Percentiles rank a stretch among this genome's conserved stretches.
These are phyloP conservation scores for Phyllosticta citribraziliensis DNA, from an alignment of 2,329 filamentous ascomycete species.

Conservation along the genomic window DNA sequence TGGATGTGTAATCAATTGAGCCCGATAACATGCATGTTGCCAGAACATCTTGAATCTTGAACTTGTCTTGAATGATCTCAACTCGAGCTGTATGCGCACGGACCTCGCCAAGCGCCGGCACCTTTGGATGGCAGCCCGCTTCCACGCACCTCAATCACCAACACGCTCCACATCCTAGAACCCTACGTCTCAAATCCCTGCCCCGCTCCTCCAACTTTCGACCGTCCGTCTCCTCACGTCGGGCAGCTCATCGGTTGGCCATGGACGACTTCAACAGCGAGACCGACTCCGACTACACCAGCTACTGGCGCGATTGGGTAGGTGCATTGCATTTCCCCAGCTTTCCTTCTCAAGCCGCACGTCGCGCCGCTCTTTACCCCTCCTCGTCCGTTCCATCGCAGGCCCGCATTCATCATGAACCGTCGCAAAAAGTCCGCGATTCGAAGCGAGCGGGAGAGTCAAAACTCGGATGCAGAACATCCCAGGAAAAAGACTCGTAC, in stretches of 20 bases:
- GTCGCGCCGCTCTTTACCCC: background rate
- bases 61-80: background rate
- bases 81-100: background rate
- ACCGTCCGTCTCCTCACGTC: background rate
- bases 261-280: slow-evolving; percentile 99
- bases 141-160: background rate
- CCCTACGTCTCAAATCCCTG: background rate
- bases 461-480: too few species aligned
- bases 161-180: background rate
- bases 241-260: slow-evolving; percentile 5
- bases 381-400: background rate
- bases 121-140: background rate
- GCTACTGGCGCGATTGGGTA: slow-evolving; percentile 99
- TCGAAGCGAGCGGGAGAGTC: background rate
- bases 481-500: background rate
- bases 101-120: background rate
- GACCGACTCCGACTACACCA: slow-evolving; percentile 97
- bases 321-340: slow-evolving; percentile 36
- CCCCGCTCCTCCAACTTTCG: background rate
- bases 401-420: background rate
- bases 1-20: too few species aligned
- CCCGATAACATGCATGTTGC: too few species aligned
- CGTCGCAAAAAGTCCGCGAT: background rate
- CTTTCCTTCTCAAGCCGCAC: background rate
- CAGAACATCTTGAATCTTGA: too few species aligned